These are phyloP conservation scores for Aspergillus tamarii DNA, from an alignment of 2,329 filamentous ascomycete species.

Conservation along the genomic window DNA sequence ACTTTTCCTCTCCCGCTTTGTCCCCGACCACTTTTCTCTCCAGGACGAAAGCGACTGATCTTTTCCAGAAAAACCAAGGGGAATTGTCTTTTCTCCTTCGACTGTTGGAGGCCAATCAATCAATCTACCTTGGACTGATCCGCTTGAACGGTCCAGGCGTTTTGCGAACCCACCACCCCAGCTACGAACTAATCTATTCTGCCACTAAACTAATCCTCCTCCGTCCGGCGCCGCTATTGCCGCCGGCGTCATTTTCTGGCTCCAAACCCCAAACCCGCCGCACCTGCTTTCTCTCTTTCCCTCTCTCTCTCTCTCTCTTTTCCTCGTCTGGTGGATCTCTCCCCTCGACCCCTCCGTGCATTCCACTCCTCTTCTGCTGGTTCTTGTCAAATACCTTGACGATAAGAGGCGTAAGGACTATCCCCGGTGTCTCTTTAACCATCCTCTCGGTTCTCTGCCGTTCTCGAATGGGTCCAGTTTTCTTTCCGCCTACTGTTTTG, in stretches of 20 bases:
- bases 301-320: constrained; percentile 4
- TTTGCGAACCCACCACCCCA: constrained; percentile 3
- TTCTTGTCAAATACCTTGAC: background rate
- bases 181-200: background rate
- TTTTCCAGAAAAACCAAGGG: no score
- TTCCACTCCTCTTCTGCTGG: constrained; percentile 10
- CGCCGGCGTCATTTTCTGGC: constrained; percentile 25
- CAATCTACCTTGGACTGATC: background rate
- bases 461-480: constrained; percentile 22
- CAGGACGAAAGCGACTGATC: background rate
- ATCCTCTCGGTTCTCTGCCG: background rate
- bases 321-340: constrained; percentile 13
- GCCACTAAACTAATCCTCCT: constrained; percentile 9
- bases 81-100: background rate
- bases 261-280: constrained; percentile 21
- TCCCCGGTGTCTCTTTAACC: background rate
- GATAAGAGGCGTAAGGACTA: background rate
- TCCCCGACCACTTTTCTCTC: background rate
- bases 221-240: constrained; percentile 27
- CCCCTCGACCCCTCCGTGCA: constrained; percentile 10
- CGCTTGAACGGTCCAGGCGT: constrained; percentile 2
- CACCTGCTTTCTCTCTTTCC: constrained; percentile 18
- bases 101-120: background rate
- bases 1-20: background rate
- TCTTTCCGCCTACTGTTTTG: constrained; percentile 16